Evolutionary conservation across 495 filamentous ascomycete species (phyloP), one percentile per base, ranked within the genome.

Genomic region (Xylaria palmicola): DNA sequence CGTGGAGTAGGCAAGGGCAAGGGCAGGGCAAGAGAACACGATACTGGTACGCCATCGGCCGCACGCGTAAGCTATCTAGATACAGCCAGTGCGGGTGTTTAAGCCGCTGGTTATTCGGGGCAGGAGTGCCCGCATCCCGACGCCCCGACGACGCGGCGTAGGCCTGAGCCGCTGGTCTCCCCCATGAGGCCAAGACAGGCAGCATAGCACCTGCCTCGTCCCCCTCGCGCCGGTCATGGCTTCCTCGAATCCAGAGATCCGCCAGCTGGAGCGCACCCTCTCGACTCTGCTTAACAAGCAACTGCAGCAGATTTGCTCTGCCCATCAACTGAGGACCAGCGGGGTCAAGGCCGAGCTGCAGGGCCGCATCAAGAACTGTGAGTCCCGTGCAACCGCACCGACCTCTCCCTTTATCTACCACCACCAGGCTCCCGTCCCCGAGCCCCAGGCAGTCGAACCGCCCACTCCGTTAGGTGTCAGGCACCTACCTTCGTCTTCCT

Each of bases 341-440:
- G 94, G 94, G 8, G 85, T 91, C 60, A 98, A 98, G 76, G 79
- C 84, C 27, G 80, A 87, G 19, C 75, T 98, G 41, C 92, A 96
- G 72, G 72, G 74, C 26, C 87, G 93, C 60, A 87, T 97, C 48
- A 85, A 87, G 61, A 70, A 83, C 27, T 83, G 94, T 97, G 78
- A 72, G 90, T 85, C 22, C 7, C 5, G n/a, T n/a, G n/a, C 39
- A 20, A 44, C 5, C 43, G 15, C 32, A 39, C 36, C 12, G 3
- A 37, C 39, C 3, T 24, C 4, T 32, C 26, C 22, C 39, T 19
- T 20, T 19, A 32, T 20, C 53, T 39, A 17, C 24, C 37, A 2
- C 20, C 29, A 9, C 24, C 10, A 6, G 32, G 19, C 1, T 26
- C 15, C 49, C 17, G 19, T 4, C 29, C 26, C 19, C 41, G 13